A percentile compares a stretch with the other conserved stretches of the same genome.
phyloP scores from a whole-genome alignment of 2,329 filamentous ascomycete species.

The Botrytis fabae region DNA sequence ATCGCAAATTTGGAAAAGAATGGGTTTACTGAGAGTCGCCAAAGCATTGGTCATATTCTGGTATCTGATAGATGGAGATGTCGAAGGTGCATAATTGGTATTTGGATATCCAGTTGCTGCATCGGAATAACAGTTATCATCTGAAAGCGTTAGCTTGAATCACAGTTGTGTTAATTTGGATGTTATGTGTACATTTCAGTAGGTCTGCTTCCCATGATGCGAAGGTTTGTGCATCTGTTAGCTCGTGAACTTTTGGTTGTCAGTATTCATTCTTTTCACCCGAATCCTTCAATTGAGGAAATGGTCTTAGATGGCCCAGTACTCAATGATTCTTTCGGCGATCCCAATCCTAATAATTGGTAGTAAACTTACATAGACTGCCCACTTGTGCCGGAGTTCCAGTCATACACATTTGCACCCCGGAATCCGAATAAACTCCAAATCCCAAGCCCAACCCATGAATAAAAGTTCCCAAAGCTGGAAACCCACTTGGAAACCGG shows the following conservation, averaged over 20 bases:
- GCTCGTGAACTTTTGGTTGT: slow-evolving; percentile 32
- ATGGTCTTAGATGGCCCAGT: background rate
- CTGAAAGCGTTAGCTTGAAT: slow-evolving; percentile 28
- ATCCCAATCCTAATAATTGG: background rate
- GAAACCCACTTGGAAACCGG: slow-evolving; percentile 47
- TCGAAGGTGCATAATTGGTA: slow-evolving; percentile 40
- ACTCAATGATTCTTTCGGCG: background rate
- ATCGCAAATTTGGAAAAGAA: slow-evolving; percentile 46
- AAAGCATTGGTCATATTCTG: slow-evolving; percentile 43
- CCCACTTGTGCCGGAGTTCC: slow-evolving; percentile 34
- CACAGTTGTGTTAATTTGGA: too few species aligned
- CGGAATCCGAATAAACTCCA: slow-evolving; percentile 47
- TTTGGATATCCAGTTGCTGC: slow-evolving; percentile 42
- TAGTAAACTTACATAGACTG: slow-evolving; percentile 33
- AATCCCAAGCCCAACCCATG: slow-evolving; percentile 46
- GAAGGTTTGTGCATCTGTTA: slow-evolving; percentile 34
- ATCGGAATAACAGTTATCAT: slow-evolving; percentile 44
- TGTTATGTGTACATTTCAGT: slow-evolving; percentile 45
- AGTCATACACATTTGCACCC: slow-evolving; percentile 39
- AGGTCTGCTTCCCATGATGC: slow-evolving; percentile 42
- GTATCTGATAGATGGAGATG: slow-evolving; percentile 41
- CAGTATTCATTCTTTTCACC: background rate
- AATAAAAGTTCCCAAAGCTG: slow-evolving; percentile 46
- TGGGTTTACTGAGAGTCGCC: slow-evolving; percentile 33
- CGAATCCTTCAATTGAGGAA: background rate